These are phyloP conservation scores for Pestalotiopsis sp. DNA, from an alignment of 2,329 filamentous ascomycete genomes.

Conservation along the genomic window DNA sequence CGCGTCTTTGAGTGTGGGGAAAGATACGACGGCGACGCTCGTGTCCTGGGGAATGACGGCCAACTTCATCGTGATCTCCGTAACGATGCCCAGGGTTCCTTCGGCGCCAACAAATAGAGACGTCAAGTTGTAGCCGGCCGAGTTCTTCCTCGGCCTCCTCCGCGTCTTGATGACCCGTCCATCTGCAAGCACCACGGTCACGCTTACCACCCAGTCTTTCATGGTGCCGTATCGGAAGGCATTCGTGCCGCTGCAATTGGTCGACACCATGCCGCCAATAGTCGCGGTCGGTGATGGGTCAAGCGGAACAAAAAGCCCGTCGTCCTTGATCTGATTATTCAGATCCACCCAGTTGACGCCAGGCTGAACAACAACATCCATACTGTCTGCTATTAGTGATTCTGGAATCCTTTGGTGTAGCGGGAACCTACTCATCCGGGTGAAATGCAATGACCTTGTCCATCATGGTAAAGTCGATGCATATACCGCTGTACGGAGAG, in stretches of 20 bases:
- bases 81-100: slow-evolving; percentile 72
- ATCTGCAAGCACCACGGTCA: slow-evolving; percentile 72
- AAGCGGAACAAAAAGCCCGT: slow-evolving; percentile 69
- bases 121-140: slow-evolving; percentile 73
- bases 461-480: slow-evolving; percentile 72
- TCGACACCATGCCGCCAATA: slow-evolving; percentile 65
- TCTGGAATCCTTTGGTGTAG: no score
- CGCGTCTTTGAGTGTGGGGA: slow-evolving; percentile 61
- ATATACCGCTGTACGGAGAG: slow-evolving; percentile 67
- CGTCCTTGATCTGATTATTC: slow-evolving; percentile 64
- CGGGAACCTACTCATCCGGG: slow-evolving; percentile 50
- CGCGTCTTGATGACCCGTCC: slow-evolving; percentile 69
- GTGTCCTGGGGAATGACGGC: slow-evolving; percentile 65
- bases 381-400: slow-evolving; percentile 26
- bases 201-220: slow-evolving; percentile 74
- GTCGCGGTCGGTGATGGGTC: slow-evolving; percentile 67
- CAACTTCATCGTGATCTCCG: slow-evolving; percentile 70
- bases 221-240: slow-evolving; percentile 71
- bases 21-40: slow-evolving; percentile 66
- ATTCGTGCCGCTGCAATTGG: slow-evolving; percentile 67
- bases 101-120: slow-evolving; percentile 71
- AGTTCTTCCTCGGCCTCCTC: slow-evolving; percentile 66
- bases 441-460: slow-evolving; percentile 66
- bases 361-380: slow-evolving; percentile 74
- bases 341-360: slow-evolving; percentile 69